Base-by-base conservation (phyloP, 768 basidiomycete genomes). In the Mycena rosella region DNA sequence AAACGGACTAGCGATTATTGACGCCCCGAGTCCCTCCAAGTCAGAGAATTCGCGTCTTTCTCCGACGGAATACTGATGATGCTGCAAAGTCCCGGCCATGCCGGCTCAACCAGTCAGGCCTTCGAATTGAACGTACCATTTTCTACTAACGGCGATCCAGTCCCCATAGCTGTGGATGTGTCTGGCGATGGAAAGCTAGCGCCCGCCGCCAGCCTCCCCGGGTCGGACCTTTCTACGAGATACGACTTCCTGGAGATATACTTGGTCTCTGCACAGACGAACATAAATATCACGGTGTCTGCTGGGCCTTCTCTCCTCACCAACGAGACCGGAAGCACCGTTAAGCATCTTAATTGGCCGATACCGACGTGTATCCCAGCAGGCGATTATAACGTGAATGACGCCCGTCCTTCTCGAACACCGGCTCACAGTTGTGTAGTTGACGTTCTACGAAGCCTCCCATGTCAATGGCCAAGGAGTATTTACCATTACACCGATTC, bases 151-250 rank as follows among this genome's bases (percentile, higher is more conserved):
- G 20, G 29, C 34, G 6, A 18, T 9, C 30, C 58, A 66, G 69
- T 71, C 24, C 22, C 52, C 49, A 67, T 71, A 32, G 70, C 70
- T 7, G 24, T 71, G 10, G 70, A 71, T 29, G 70, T 83, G 1
- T 82, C 80, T 53, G 83, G 82, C 20, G 71, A 83, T 60, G 82
- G 82, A 11, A 74, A 80, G 45, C 73, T 84, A 11, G 70, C 76
- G 47, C 60, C 75, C 32, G 68, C 63, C 32, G 78, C 79, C 42
- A 73, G 74, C 38, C 59, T 74, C 17, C 78, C 80, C 14, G 73
- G 69, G 47, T 79, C 80, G 6, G 71, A 65, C 44, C 60, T 72
- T 24, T 36, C 77, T 5, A 82, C 79, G 1, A 73, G 77, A 44
- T 81, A 74, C 68, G 69, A 77, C 49, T 72, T 73, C 17, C 71